phyloP scores from a whole-genome alignment of 1,284 basidiomycete genomes.

The Bjerkandera adusta region DNA sequence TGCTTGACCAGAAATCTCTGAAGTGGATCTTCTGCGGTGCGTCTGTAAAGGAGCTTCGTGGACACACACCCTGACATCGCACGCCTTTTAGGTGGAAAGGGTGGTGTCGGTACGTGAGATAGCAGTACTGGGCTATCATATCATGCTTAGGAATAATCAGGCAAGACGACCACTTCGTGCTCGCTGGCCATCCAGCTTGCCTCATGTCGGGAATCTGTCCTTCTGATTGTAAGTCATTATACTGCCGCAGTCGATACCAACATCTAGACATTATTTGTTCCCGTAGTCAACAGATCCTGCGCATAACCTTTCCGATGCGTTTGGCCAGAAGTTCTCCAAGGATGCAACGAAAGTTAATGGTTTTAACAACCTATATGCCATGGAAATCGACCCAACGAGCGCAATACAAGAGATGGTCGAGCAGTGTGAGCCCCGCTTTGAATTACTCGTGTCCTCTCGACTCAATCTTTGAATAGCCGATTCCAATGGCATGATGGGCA shows the following conservation, averaged over 20 bases:
- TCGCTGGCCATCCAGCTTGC: conserved; percentile 95
- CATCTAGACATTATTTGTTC: background rate
- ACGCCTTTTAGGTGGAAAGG: conserved; percentile 76
- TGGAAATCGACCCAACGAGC: conserved; percentile 99
- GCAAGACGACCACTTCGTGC: conserved; percentile 95
- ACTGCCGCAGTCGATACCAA: background rate
- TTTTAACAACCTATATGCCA: conserved; percentile 94
- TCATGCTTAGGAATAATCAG: conserved; percentile 35
- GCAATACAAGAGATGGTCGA: conserved; percentile 99
- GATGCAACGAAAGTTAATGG: conserved; percentile 99
- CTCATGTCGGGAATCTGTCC: conserved; percentile 82
- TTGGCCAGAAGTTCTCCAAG: conserved; percentile 98
- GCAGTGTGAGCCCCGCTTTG: conserved; percentile 63
- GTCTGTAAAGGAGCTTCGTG: too few species aligned
- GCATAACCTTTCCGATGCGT: conserved; percentile 98
- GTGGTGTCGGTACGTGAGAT: conserved; percentile 78
- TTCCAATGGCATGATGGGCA: conserved; percentile 93
- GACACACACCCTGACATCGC: conserved; percentile 16
- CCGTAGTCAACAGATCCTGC: conserved; percentile 95
- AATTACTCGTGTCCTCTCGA: background rate
- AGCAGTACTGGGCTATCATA: background rate
- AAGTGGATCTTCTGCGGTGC: conserved; percentile 96
- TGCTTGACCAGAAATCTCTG: conserved; percentile 84
- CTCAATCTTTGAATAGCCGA: conserved; percentile 57
- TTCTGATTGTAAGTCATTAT: conserved; percentile 76